These are phyloP conservation scores for Phoma sp. DNA, from an alignment of 2,329 filamentous ascomycete species.

Conservation along the genomic window DNA sequence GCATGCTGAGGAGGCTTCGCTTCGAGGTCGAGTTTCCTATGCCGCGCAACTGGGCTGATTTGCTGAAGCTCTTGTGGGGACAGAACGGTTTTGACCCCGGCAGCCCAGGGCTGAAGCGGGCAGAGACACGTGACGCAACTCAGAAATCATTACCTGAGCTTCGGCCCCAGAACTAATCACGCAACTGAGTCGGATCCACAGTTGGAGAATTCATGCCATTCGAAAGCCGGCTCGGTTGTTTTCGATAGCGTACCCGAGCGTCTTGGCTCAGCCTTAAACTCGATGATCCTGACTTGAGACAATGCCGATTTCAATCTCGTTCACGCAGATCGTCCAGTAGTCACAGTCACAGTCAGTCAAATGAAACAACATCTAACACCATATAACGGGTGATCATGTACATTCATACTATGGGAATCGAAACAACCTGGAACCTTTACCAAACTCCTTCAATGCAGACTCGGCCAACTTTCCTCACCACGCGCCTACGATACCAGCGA, in stretches of 20 bases:
- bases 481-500: conserved; percentile 58
- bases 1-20: conserved; percentile 36
- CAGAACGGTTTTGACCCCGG: conserved; percentile 10
- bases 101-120: conserved; percentile 10
- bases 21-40: conserved; percentile 36
- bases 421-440: conserved; percentile 4
- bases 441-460: conserved; percentile 34
- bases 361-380: too few relatives aligned
- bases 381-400: too few relatives aligned
- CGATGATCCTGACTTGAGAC: too few relatives aligned
- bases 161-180: neutral
- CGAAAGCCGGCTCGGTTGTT: neutral
- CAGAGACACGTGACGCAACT: conserved; percentile 11
- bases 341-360: too few relatives aligned
- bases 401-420: conserved; percentile 20
- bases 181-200: neutral
- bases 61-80: conserved; percentile 14
- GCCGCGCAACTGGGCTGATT: conserved; percentile 19
- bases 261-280: conserved; percentile 8
- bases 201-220: neutral
- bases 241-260: conserved; percentile 8
- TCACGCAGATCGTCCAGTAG: too few relatives aligned
- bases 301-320: too few relatives aligned
- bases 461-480: conserved; percentile 37
- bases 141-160: neutral